Evolutionary conservation across 2,329 filamentous ascomycete species (phyloP), one percentile per base, ranked within the genome.

Genomic region (Neonectria magnoliae): DNA sequence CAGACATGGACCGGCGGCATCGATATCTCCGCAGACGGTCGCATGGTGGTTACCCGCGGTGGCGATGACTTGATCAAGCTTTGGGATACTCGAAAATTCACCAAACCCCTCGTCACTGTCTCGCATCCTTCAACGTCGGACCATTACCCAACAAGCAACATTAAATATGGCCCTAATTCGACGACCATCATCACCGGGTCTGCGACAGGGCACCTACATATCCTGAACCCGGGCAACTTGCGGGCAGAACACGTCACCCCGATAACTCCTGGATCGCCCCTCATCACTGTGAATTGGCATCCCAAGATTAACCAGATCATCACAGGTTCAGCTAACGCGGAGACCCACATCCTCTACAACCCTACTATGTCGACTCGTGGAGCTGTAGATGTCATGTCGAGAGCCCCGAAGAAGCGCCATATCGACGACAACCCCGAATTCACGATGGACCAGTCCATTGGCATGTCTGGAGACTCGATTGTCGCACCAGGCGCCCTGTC

Each of bases 11-110:
- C 95, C 1, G 91, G 94, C 57, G 94, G 95, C 4, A 81, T 99
- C 47, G 94, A 97, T 74, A 91, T 99, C 72, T 98, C 95, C 70
- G 84, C 90, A 0, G 96, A 98, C 77, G 96, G 96, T 10, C 88
- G 95, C 63, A 91, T 98, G 82, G 89, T 98, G 3, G 91, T 98
- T 8, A 97, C 94, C 1, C 87, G 94, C 71, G 96, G 96, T 60
- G 95, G 94, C 55, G 96, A 99, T 79, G 89, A 97, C 76, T 87
- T 92, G 2, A 95, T 99, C 79, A 98, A 98, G 81, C 85, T 98
- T 2, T 99, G 96, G 96, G 96, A 99, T 77, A 97, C 91, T 3
- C 89, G 96, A 63, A 98, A 98, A 76, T 97, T 99, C 84, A 98
- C 96, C 77, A 85, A 91, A 62, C 93, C 96, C 4, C 86, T 99